Evolutionary conservation across 371 early-diverging fungal species (phyloP), one percentile per base, ranked within the genome.

Genomic region (Mortierella polycephala): DNA sequence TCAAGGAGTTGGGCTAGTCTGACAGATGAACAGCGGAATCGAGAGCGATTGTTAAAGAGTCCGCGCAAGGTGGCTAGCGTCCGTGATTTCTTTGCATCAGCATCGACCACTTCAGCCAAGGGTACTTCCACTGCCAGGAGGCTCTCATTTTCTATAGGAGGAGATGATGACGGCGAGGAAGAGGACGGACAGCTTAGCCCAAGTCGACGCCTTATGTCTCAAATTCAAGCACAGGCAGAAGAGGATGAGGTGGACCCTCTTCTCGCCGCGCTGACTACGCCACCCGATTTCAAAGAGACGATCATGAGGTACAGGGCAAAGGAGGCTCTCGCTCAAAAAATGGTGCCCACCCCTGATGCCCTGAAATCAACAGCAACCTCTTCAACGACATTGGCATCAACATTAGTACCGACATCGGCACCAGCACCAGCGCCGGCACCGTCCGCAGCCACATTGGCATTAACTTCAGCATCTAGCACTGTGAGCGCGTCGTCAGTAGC

Each of bases 11-110:
- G 70, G 63, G 59, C 63, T 7, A 49, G 66, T 6, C 50, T 75
- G 45, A 69, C 69, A 9, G 64, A 64, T 42, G 60, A 70, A 4
- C 65, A 75, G 50, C 59, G 70, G 16, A 57, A 62, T 21, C 71
- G 60, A 46, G 73, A 72, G 30, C 60, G 69, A 23, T 52, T 77
- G 37, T 30, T 72, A 30, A 60, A 60, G 50, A 72, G 73, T 51
- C 79, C 79, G 3, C 72, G 79, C 16, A 77, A 77, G 53, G 72
- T 72, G 65, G 68, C 73, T 7, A 77, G 69, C 23, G 69, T 72
- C 12, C 68, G 69, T 12, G 72, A 68, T 20, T 69, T 77, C 58
- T 71, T 77, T 39, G 67, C 62, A 20, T 51, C 65, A 7, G n/a
- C 62, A 2, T 49, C 60, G 5, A 37, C 41, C 23, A 12, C 51